A percentile compares a stretch with the other conserved stretches of the same genome.
phyloP scores from a whole-genome alignment of 2,329 filamentous ascomycete species.

The Venturia asperata region DNA sequence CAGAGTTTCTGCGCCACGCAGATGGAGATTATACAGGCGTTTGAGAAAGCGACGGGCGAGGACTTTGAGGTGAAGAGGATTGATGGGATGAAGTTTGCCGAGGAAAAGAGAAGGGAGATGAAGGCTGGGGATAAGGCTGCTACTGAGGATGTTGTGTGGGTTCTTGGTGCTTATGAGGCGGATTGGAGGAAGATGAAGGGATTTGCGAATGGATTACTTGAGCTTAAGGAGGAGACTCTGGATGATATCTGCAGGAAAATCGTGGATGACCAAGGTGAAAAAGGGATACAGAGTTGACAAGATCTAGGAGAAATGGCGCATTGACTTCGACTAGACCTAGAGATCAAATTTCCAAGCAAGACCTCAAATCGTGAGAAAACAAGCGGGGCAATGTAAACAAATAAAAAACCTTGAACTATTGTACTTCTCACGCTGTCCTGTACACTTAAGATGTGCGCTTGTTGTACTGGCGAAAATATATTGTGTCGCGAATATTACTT shows the following conservation, averaged over 20 bases:
- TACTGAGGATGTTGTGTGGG: constrained; percentile 14
- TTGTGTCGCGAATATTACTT: no score
- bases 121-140: constrained; percentile 3
- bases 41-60: constrained; percentile 13
- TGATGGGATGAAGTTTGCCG: background rate
- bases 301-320: no score
- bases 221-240: constrained; percentile 14
- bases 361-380: no score
- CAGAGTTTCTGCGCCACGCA: constrained; percentile 17
- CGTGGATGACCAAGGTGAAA: background rate
- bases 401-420: no score
- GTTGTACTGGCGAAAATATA: no score
- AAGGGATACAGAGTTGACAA: background rate
- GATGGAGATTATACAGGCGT: constrained; percentile 5
- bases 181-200: constrained; percentile 14
- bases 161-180: constrained; percentile 15
- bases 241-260: constrained; percentile 8
- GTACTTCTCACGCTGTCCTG: no score
- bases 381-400: no score
- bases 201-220: constrained; percentile 15
- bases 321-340: no score
- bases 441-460: no score
- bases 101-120: background rate
- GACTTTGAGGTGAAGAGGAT: background rate
- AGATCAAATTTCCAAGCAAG: no score